Percentiles rank a stretch among this genome's conserved stretches.
These are phyloP conservation scores for Myxozyma neotropica DNA, from an alignment of 805 yeast genomes.

Conservation along the genomic window DNA sequence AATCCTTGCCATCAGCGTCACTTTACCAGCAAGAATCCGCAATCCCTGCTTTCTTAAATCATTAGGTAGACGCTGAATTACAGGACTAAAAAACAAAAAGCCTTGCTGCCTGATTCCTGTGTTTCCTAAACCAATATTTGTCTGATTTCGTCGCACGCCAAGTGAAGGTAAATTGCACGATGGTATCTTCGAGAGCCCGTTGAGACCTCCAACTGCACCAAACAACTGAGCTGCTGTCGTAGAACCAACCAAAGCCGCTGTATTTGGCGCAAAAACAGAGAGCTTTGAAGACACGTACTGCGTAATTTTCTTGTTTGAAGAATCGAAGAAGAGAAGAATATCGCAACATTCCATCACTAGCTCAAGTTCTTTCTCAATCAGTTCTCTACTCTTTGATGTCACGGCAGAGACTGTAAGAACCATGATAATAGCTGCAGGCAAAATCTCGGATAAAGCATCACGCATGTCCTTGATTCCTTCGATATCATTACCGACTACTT, in stretches of 20 bases:
- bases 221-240: slow-evolving; percentile 72
- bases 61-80: slow-evolving; percentile 61
- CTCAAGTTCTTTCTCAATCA: slow-evolving; percentile 44
- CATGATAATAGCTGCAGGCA: slow-evolving; percentile 67
- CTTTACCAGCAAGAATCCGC: slow-evolving; percentile 77
- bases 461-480: slow-evolving; percentile 39
- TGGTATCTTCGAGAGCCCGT: slow-evolving; percentile 67
- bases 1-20: slow-evolving; percentile 78
- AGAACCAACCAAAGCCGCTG: slow-evolving; percentile 71
- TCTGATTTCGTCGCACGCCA: slow-evolving; percentile 55
- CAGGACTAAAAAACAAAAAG: slow-evolving; percentile 60
- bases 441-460: slow-evolving; percentile 45
- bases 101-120: slow-evolving; percentile 66
- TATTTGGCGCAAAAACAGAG: slow-evolving; percentile 73
- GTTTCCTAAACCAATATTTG: slow-evolving; percentile 48
- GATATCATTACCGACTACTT: slow-evolving; percentile 54
- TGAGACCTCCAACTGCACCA: slow-evolving; percentile 68
- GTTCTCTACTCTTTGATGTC: slow-evolving; percentile 46
- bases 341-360: slow-evolving; percentile 52
- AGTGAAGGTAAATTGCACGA: slow-evolving; percentile 81
- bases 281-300: slow-evolving; percentile 60
- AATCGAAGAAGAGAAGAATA: slow-evolving; percentile 51
- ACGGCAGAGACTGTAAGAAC: slow-evolving; percentile 75
- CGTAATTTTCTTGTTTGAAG: slow-evolving; percentile 50
- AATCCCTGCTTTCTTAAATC: slow-evolving; percentile 68